phyloP scores from a whole-genome alignment of 2,329 filamentous ascomycete genomes.

The Periconia sp. region DNA sequence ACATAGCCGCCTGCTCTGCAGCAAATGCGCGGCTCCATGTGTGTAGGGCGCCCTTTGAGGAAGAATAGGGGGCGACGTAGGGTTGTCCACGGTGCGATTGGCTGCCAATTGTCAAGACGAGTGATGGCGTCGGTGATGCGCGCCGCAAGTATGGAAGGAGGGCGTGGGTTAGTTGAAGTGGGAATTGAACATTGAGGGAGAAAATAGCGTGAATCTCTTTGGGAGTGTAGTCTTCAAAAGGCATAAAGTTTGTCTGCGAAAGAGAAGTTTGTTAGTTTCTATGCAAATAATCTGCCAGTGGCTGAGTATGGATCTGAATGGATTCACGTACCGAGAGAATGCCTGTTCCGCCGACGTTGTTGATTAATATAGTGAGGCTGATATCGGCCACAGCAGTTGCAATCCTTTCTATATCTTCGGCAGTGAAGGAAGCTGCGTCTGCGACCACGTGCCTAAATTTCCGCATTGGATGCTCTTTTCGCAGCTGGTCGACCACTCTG shows the following conservation, averaged over 20 bases:
- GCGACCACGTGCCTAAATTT: slow-evolving; percentile 6
- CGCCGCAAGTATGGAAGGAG: slow-evolving; percentile 4
- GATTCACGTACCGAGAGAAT: slow-evolving; percentile 1
- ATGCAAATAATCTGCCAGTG: background rate
- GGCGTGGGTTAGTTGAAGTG: slow-evolving; percentile 4
- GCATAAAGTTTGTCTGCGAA: slow-evolving; percentile 7
- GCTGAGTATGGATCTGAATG: background rate
- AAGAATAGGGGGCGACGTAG: slow-evolving; percentile 8
- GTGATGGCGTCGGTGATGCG: slow-evolving; percentile 2
- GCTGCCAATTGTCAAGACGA: slow-evolving; percentile 3
- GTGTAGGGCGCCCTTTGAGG: slow-evolving; percentile 11
- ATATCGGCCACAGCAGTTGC: slow-evolving; percentile 3
- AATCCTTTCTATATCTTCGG: slow-evolving; percentile 7
- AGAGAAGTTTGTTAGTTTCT: background rate
- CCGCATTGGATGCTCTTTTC: slow-evolving; percentile 3
- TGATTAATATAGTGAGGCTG: slow-evolving; percentile 10
- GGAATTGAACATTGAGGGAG: slow-evolving; percentile 9
- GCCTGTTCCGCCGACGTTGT: slow-evolving; percentile 12
- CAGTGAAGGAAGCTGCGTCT: slow-evolving; percentile 4
- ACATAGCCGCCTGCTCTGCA: slow-evolving; percentile 5
- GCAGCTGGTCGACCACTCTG: slow-evolving; percentile 6
- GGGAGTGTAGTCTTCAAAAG: slow-evolving; percentile 7
- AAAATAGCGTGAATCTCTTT: slow-evolving; percentile 6
- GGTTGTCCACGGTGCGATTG: slow-evolving; percentile 3
- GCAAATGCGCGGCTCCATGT: slow-evolving; percentile 8